Percentiles rank a stretch among this genome's conserved stretches.
Conservation (phyloP, 805 yeast genomes). For the Hanseniaspora pseudoguilliermondii region DNA sequence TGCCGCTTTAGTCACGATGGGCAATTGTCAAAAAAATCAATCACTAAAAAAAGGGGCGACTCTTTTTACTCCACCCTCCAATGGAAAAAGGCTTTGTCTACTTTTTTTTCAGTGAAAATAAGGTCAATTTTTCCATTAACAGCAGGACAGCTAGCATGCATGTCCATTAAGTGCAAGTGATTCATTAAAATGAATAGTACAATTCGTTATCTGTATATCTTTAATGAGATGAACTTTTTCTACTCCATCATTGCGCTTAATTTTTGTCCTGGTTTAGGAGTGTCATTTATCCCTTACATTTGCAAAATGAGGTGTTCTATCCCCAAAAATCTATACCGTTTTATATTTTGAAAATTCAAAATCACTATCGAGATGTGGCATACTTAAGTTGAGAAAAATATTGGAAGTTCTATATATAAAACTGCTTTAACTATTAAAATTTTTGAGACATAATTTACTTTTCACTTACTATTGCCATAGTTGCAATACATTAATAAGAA, state of each 20-base stretch:
- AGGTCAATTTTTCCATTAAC: not conserved
- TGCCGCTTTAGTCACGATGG: not conserved
- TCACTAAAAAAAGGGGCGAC: no score
- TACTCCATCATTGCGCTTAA: no score
- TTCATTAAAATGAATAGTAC: not conserved
- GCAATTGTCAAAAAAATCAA: not conserved
- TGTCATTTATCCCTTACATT: no score
- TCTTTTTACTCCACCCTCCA: not conserved
- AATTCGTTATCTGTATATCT: not conserved
- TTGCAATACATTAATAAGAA: not conserved
- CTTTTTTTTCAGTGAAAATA: not conserved
- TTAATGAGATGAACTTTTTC: not conserved
- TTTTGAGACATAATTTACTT: no score
- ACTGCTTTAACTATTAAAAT: not conserved
- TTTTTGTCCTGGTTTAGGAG: no score
- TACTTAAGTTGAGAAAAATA: no score
- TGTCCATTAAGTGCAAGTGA: constrained; percentile 6
- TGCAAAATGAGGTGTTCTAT: no score
- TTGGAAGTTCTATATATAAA: not conserved
- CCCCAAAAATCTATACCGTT: no score
- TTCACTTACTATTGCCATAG: not conserved
- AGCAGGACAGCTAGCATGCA: not conserved
- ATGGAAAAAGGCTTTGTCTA: not conserved
- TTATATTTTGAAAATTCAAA: no score
- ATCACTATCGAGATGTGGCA: no score